These are phyloP conservation scores for Zygotorulaspora florentina DNA, from an alignment of 805 yeast species.

Conservation along the genomic window DNA sequence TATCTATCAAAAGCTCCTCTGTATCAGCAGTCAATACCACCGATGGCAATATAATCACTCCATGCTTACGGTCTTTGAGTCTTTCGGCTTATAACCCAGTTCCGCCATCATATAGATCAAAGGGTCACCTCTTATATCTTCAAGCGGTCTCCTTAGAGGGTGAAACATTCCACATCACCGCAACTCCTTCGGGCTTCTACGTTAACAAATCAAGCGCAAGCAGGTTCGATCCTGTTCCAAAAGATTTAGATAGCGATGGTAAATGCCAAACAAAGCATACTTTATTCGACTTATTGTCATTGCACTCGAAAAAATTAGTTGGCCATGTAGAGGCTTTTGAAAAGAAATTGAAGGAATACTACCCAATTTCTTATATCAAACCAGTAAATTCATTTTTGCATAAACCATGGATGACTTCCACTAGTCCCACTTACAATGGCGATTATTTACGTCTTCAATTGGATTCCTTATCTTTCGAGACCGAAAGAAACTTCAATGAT, in stretches of 20 bases:
- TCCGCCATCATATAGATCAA: conserved; percentile 52
- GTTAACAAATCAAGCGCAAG: conserved; percentile 64
- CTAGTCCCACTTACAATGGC: conserved; percentile 37
- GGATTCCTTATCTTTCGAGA: conserved; percentile 18
- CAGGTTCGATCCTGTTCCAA: conserved; percentile 63
- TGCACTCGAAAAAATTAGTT: conserved; percentile 61
- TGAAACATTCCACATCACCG: conserved; percentile 73
- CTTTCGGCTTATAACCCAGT: conserved; percentile 87
- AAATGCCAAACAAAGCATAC: conserved; percentile 37
- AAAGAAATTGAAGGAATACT: conserved; percentile 39
- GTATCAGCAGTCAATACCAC: conserved; percentile 19
- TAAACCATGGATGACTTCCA: conserved; percentile 66
- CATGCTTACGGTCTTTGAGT: conserved; percentile 53
- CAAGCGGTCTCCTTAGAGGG: conserved; percentile 75
- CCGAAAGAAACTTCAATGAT: conserved; percentile 81
- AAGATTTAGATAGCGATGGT: conserved; percentile 19
- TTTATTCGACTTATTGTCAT: conserved; percentile 55
- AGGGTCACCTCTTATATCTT: conserved; percentile 80
- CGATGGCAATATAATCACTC: conserved; percentile 27
- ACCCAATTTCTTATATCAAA: conserved; percentile 53
- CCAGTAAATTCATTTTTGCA: conserved; percentile 60
- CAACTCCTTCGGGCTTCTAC: conserved; percentile 73
- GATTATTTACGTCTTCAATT: conserved; percentile 62
- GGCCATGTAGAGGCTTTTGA: conserved; percentile 51
- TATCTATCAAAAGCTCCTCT: conserved; percentile 16